These are phyloP conservation scores for Geum urbanum DNA, from an alignment of 306 rosid genomes.

Conservation along the genomic window DNA sequence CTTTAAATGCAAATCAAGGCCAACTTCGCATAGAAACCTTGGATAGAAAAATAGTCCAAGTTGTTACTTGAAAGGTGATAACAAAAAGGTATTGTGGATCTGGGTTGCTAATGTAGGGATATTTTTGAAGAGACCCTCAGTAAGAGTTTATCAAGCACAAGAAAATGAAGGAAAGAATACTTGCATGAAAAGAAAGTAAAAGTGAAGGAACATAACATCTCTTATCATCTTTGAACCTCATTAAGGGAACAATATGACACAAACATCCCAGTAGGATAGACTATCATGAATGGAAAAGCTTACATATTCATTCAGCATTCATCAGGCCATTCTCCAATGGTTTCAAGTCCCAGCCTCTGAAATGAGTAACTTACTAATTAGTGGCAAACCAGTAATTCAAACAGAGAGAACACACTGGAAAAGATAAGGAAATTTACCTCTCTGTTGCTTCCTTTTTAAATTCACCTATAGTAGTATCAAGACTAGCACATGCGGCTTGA, in stretches of 20 bases:
- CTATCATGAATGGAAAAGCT: neutral
- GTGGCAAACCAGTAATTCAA: slow-evolving; percentile 18
- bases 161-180: neutral
- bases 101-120: neutral
- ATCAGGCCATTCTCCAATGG: slow-evolving; percentile 39
- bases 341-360: slow-evolving; percentile 73
- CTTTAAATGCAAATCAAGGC: neutral
- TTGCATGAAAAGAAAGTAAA: neutral
- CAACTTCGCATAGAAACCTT: neutral
- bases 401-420: slow-evolving; percentile 6
- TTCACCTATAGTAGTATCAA: slow-evolving; percentile 55
- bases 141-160: neutral
- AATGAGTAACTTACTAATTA: slow-evolving; percentile 15
- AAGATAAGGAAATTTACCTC: slow-evolving; percentile 37
- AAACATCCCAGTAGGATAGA: slow-evolving; percentile 5
- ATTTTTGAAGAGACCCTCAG: neutral
- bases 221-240: neutral
- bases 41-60: neutral
- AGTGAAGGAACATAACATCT: neutral
- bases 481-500: slow-evolving; percentile 56
- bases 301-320: slow-evolving; percentile 43
- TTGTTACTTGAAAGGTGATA: neutral
- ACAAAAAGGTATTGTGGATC: neutral
- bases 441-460: slow-evolving; percentile 61
- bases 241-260: neutral